A percentile compares a stretch with the other conserved stretches of the same genome.
Evolutionary conservation across 2,329 filamentous ascomycete genomes (phyloP).

Genomic region (Sarocladium oryzae): DNA sequence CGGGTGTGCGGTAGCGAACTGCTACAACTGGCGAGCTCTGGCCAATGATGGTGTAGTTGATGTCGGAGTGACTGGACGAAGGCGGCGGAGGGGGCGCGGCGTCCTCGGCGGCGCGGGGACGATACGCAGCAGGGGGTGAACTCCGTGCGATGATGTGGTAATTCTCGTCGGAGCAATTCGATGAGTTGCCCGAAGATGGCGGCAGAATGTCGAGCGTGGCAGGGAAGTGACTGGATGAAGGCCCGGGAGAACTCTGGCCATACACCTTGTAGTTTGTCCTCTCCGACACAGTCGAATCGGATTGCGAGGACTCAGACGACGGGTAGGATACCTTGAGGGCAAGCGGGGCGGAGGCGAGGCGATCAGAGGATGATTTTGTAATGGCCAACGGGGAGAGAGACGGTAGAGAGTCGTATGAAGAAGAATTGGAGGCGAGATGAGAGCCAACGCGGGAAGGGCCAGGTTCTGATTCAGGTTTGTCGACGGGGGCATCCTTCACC

Average conservation of each 20-base stretch:
- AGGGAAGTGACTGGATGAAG: background rate
- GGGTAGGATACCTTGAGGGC: constrained; percentile 10
- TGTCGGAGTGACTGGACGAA: background rate
- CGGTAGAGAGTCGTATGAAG: constrained; percentile 14
- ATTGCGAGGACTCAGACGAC: constrained; percentile 18
- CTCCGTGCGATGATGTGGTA: constrained; percentile 1
- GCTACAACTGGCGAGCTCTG: constrained; percentile 10
- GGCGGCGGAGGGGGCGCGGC: background rate
- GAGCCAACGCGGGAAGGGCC: constrained; percentile 4
- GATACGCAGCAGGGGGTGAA: background rate
- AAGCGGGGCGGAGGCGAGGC: background rate
- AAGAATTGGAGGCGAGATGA: constrained; percentile 8
- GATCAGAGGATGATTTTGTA: background rate
- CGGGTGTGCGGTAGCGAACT: constrained; percentile 3
- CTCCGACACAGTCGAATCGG: constrained; percentile 41
- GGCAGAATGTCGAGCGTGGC: constrained; percentile 33
- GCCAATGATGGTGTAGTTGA: constrained; percentile 3
- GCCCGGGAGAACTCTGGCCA: constrained; percentile 35
- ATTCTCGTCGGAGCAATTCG: background rate
- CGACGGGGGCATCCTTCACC: constrained; percentile 27
- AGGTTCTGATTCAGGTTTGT: constrained; percentile 19
- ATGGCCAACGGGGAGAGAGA: constrained; percentile 10
- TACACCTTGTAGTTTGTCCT: constrained; percentile 50
- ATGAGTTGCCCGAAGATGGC: constrained; percentile 13
- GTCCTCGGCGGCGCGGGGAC: constrained; percentile 1